Base-by-base conservation (phyloP, 139 green algal genomes). In the Spirogloea muscicola region DNA sequence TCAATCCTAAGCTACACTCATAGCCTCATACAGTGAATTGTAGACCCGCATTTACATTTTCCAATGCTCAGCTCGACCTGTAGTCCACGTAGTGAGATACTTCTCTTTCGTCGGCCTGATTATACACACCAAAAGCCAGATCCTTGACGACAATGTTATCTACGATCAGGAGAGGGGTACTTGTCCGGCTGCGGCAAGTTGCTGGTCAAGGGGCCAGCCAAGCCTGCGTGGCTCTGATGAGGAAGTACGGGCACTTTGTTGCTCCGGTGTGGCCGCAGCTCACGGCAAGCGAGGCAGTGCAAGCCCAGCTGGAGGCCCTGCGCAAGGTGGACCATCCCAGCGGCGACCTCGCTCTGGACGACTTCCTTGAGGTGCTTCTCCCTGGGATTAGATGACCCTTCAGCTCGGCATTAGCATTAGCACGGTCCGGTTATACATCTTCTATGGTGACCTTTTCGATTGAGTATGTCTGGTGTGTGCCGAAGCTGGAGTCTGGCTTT, bases 251-350 rank as follows among this genome's bases (percentile, higher is more conserved):
- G n/a, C n/a, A n/a, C n/a, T n/a, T n/a, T n/a, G n/a, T n/a, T n/a
- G n/a, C n/a, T 38, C 60, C 7, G 38, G 29, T 13, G 36, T 62
- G 46, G 46, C 21, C 21, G 64, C 46, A 68, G 41, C 29, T 70
- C 21, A 75, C 42, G 31, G 52, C 34, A 13, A 27, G 27, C 42
- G 46, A 68, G 67, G 49, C 67, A 13, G 52, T 75, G 29, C 9
- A 21, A 29, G 39, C 34, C 3, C 34, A 44, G 44, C 67, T 75
- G 10, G 52, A 44, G 18, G 67, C 44, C 9, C 52, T 75, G 52
- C 31, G 37, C 34, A 27, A 40, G 37, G 49, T 65, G 42, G 7
- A 75, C 64, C 64, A 73, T 29, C 41, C 64, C 25, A 27, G 34
- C 33, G 43, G 64, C 9, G 43, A 73, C 21, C 10, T 68, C 9